Percentiles rank a stretch among this genome's conserved stretches.
phyloP scores from a whole-genome alignment of 768 basidiomycete species.

The Tephrocybe rancida region DNA sequence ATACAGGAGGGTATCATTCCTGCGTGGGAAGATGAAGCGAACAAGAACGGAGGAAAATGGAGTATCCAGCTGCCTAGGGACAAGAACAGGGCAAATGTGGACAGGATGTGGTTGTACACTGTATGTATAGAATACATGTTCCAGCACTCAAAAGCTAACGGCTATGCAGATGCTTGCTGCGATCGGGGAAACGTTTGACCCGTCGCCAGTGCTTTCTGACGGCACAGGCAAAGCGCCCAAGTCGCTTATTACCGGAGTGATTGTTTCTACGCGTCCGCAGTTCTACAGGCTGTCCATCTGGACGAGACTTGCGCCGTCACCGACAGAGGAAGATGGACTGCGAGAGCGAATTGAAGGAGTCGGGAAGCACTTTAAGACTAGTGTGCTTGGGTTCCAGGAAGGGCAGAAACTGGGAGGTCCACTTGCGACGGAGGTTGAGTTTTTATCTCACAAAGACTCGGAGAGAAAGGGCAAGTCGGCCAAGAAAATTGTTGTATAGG shows the following conservation, averaged over 20 bases:
- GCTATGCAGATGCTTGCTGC: slow-evolving; percentile 91
- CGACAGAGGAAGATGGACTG: slow-evolving; percentile 53
- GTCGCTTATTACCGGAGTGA: slow-evolving; percentile 88
- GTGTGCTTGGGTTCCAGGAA: slow-evolving; percentile 81
- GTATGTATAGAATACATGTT: slow-evolving; percentile 44
- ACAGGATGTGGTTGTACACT: slow-evolving; percentile 98
- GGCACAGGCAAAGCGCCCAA: slow-evolving; percentile 42
- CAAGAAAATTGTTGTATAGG: slow-evolving; percentile 74
- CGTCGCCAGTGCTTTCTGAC: slow-evolving; percentile 61
- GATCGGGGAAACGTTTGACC: slow-evolving; percentile 98
- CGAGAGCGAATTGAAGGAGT: slow-evolving; percentile 83
- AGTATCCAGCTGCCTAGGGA: slow-evolving; percentile 96
- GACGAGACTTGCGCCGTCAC: slow-evolving; percentile 82
- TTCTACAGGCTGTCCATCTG: slow-evolving; percentile 98
- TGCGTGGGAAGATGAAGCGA: slow-evolving; percentile 97
- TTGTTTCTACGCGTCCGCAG: slow-evolving; percentile 90
- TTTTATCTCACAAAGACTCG: slow-evolving; percentile 91
- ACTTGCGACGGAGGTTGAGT: slow-evolving; percentile 95
- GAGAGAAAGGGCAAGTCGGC: slow-evolving; percentile 90
- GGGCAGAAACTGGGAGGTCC: slow-evolving; percentile 77
- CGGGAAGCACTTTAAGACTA: slow-evolving; percentile 89
- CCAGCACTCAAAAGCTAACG: not conserved
- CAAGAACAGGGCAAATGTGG: slow-evolving; percentile 82
- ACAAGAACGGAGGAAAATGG: slow-evolving; percentile 98
- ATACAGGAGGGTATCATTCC: slow-evolving; percentile 91